Evolutionary conservation across 2,329 filamentous ascomycete species (phyloP), one percentile per base, ranked within the genome.

Genomic region (Teratosphaeria viscida): DNA sequence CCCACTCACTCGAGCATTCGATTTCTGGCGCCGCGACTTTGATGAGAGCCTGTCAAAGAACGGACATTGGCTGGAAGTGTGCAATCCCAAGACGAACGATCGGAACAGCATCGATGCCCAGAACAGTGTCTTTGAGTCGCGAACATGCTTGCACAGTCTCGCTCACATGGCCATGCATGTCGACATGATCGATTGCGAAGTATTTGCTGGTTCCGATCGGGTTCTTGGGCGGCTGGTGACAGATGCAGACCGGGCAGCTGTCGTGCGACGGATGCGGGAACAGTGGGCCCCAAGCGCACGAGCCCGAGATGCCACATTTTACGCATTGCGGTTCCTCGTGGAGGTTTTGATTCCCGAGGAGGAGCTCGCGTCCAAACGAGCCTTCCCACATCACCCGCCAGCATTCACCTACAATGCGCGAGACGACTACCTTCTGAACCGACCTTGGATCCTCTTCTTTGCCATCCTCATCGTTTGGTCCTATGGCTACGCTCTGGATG

Each of bases 141-240:
- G 90, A 23, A 95, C 88, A 2, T 92, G 96, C 32, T 79, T 97
- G 53, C 92, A 97, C 70, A 90, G 95, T 68, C 79, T 99, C 12
- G 94, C 94, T 0, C 94, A 97, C 73, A 96, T 99, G 90, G 90
- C 91, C 2, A 96, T 96, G 82, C 91, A 97, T 70, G 91, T 95
- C 27, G 92, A 97, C 70, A 90, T 97, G 58, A 89, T 95, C n/a
- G 92, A 97, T 72, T 92, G 91, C 68, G 92, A 97, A 74, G 95
- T 97, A 65, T 96, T 94, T 72, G 94, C 92, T 5, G 86, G 92
- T 8, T 90, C 92, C 1, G 89, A 87, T 66, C 82, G 92, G 34
- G 81, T 96, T 2, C 83, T 97, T 3, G 92, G 94, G 26, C 85
- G 92, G 54, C 86, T 87, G 0, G 95, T 97, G 62, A 91, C 89